Evolutionary conservation across 169 alveolate genomes (phyloP), one percentile per base, ranked within the genome.

Genomic region (Theileria annulata): DNA sequence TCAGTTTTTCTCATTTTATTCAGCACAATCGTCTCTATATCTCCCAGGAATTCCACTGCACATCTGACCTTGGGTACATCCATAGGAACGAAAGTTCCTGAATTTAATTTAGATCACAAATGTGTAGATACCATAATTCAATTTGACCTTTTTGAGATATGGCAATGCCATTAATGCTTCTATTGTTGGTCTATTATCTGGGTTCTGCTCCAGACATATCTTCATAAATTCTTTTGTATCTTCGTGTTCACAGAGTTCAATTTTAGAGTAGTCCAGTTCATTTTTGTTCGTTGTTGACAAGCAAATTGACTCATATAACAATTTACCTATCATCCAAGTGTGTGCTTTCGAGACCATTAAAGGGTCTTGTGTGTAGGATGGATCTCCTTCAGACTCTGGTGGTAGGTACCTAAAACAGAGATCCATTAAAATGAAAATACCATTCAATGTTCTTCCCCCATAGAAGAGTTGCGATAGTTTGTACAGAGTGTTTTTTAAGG

Each of bases 281-380:
- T 35, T 25, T 49, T 70, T 81, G 9, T 74, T 60, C 15, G 62
- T 27, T 37, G 88, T 68, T 2, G 83, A 66, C 31, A 62, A 42
- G 77, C 86, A 75, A 13, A 72, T 76, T 19, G 74, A 75, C 49
- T 83, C 90, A 47, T 83, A 76, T 17, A 83, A 60, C 42, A 83
- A 68, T 75, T 83, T 83, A 33, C 90, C 90, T 49, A 83, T 83
- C 90, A 83, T 83, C 85, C 86, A 83, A 30, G 85, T 60, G 64
- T 83, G 90, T 21, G 90, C 90, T 78, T 83, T 83, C 2, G 90
- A 69, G 31, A 83, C 77, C 27, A 28, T 56, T 21, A 35, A 15
- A 2, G 86, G 56, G 25, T 83, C 86, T 9, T 66, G n/a, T 3
- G 90, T 77, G 69, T 63, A 83, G 8, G 80, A 77, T 0, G 72